A percentile compares a stretch with the other conserved stretches of the same genome.
phyloP scores from a whole-genome alignment of 2,329 filamentous ascomycete species.

The Magnaporthiopsis poae region DNA sequence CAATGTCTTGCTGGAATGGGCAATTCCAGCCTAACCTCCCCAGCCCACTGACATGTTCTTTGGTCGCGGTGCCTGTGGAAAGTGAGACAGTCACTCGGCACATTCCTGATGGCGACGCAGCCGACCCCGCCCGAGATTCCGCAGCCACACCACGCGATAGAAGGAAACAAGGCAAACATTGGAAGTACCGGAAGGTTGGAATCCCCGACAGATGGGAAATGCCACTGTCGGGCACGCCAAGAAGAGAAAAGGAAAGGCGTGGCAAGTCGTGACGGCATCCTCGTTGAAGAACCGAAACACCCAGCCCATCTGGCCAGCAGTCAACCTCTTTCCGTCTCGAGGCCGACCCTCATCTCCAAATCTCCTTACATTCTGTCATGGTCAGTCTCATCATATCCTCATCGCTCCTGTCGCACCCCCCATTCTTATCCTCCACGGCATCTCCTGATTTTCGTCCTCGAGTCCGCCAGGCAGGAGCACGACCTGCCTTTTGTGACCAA shows the following conservation, averaged over 20 bases:
- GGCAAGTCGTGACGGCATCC: background rate
- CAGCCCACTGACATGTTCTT: too few relatives aligned
- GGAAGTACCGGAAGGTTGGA: background rate
- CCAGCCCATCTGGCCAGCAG: too few relatives aligned
- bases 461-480: too few relatives aligned
- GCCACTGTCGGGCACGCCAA: too few relatives aligned
- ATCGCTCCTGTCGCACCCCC: too few relatives aligned
- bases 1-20: too few relatives aligned
- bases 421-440: background rate
- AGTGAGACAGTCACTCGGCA: too few relatives aligned
- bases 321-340: background rate
- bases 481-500: background rate
- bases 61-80: too few relatives aligned
- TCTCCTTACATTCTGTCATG: background rate
- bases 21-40: too few relatives aligned
- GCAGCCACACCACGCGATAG: background rate
- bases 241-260: background rate
- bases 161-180: background rate
- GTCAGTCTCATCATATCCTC: background rate
- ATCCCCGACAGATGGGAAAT: background rate
- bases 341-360: background rate
- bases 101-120: too few relatives aligned
- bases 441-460: background rate
- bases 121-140: too few relatives aligned
- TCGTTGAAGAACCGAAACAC: background rate